A percentile compares a stretch with the other conserved stretches of the same genome.
These are phyloP conservation scores for Physcomitrellopsis africana DNA, from an alignment of 225 moss, liverwort and hornwort genomes.

Conservation along the genomic window DNA sequence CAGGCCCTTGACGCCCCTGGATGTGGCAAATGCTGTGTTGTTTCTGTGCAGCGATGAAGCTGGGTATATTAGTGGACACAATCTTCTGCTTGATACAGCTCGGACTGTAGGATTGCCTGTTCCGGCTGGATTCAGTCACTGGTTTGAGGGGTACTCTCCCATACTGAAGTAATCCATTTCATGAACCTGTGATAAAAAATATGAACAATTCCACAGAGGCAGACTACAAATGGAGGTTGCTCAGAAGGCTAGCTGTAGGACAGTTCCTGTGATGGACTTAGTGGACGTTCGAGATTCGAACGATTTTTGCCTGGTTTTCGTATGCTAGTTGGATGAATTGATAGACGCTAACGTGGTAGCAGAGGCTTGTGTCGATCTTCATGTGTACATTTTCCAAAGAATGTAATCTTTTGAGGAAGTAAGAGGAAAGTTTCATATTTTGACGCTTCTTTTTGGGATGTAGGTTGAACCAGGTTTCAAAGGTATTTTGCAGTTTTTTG, in stretches of 20 bases:
- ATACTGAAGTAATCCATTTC: constrained; percentile 40
- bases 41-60: constrained; percentile 70
- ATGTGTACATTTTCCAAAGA: no score
- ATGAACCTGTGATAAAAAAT: not conserved
- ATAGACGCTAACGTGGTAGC: no score
- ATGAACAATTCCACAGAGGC: constrained; percentile 15
- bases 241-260: constrained; percentile 12
- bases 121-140: constrained; percentile 37
- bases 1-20: constrained; percentile 33
- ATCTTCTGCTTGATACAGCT: constrained; percentile 61
- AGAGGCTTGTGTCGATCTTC: no score
- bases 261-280: not conserved
- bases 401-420: no score
- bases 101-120: constrained; percentile 43
- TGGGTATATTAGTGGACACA: constrained; percentile 67
- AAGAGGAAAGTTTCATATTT: no score
- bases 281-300: no score
- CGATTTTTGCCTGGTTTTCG: no score
- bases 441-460: no score
- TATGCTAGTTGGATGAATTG: no score
- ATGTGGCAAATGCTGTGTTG: constrained; percentile 61
- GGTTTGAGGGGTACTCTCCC: constrained; percentile 55
- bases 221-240: not conserved
- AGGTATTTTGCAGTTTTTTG: no score
- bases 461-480: no score